phyloP scores from a whole-genome alignment of 805 yeast genomes.

The Candida tallmaniae region DNA sequence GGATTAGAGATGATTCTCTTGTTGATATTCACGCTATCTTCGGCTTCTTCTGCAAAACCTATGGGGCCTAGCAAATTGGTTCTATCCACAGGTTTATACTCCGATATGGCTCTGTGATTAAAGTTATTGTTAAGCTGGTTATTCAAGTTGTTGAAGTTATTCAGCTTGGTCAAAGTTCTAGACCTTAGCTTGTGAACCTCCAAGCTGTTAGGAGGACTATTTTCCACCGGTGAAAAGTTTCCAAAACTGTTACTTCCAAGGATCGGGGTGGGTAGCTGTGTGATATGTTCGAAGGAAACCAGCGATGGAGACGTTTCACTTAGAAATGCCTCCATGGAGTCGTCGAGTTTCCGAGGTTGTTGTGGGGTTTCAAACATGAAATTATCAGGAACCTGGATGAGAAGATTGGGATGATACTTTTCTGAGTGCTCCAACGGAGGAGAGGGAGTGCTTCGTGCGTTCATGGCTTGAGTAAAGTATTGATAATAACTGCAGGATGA shows the following conservation, averaged over 20 bases:
- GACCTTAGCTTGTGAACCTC: slow-evolving; percentile 4
- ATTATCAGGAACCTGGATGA: slow-evolving; percentile 4
- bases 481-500: no score
- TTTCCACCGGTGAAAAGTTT: slow-evolving; percentile 11
- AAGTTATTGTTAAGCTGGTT: no score
- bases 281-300: slow-evolving; percentile 11
- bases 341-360: no score
- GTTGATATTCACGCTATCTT: no score
- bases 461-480: no score
- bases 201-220: slow-evolving; percentile 2
- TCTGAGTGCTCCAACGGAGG: no score
- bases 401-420: slow-evolving; percentile 2
- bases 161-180: background rate
- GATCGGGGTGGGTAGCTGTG: slow-evolving; percentile 46
- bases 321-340: background rate
- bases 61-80: slow-evolving; percentile 2
- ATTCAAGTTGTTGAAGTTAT: background rate
- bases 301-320: slow-evolving; percentile 6
- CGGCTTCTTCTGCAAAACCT: background rate
- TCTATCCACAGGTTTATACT: slow-evolving; percentile 28
- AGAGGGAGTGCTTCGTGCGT: no score
- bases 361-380: no score
- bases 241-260: slow-evolving; percentile 13
- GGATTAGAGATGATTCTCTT: slow-evolving; percentile 24
- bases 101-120: slow-evolving; percentile 33